phyloP scores from a whole-genome alignment of 257 asterid species.

The Solanum rostratum region DNA sequence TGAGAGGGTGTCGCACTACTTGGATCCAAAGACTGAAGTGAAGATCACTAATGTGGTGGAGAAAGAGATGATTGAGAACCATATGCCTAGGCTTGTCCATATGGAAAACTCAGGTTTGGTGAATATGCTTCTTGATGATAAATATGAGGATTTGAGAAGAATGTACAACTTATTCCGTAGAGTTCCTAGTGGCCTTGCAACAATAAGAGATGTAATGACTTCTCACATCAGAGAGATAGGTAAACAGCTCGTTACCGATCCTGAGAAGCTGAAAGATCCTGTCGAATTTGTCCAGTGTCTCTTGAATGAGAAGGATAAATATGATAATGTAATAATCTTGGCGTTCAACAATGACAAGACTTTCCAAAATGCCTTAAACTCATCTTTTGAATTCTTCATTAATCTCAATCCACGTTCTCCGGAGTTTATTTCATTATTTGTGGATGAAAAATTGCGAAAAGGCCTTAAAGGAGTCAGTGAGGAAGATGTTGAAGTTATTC shows the following conservation, averaged over 20 bases:
- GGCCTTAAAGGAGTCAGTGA: constrained; percentile 81
- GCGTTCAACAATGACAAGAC: constrained; percentile 72
- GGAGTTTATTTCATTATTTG: constrained; percentile 72
- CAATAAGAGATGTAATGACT: constrained; percentile 73
- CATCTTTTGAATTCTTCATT: constrained; percentile 78
- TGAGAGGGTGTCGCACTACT: constrained; percentile 75
- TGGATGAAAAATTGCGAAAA: constrained; percentile 77
- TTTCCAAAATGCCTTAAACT: constrained; percentile 81
- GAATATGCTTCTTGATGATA: constrained; percentile 72
- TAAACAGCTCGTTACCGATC: constrained; percentile 81
- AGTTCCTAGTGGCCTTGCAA: constrained; percentile 54
- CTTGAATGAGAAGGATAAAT: constrained; percentile 65
- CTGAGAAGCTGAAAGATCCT: constrained; percentile 82
- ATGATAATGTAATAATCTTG: constrained; percentile 52
- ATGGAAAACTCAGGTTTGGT: constrained; percentile 91
- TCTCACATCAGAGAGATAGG: constrained; percentile 78
- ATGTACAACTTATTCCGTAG: constrained; percentile 71
- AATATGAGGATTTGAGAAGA: constrained; percentile 70
- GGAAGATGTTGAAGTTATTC: constrained; percentile 69
- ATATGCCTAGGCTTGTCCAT: constrained; percentile 72
- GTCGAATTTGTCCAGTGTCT: constrained; percentile 75
- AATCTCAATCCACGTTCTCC: constrained; percentile 88
- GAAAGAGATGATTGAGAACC: constrained; percentile 84
- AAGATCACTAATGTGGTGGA: constrained; percentile 68
- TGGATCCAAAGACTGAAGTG: constrained; percentile 62